These are phyloP conservation scores for Eremomyces bilateralis DNA, from an alignment of 495 filamentous ascomycete species.

Conservation along the genomic window DNA sequence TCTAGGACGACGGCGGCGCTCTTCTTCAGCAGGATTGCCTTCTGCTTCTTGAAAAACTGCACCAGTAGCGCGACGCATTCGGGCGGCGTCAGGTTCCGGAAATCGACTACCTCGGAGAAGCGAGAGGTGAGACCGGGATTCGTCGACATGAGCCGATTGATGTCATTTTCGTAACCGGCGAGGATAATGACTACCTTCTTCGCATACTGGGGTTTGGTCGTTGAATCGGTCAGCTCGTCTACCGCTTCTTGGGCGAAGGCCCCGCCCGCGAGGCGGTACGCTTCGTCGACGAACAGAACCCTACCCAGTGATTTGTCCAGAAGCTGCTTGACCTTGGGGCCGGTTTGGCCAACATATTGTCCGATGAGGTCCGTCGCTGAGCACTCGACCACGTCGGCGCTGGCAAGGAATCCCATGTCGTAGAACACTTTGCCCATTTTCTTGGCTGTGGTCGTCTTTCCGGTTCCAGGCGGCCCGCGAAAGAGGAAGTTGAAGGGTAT, in stretches of 20 bases:
- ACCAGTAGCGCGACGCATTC: constrained; percentile 24
- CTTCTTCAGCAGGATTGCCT: too few relatives aligned
- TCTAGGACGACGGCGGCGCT: constrained; percentile 10
- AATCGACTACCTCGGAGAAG: constrained; percentile 37
- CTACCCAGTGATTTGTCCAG: constrained; percentile 38
- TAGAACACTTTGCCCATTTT: constrained; percentile 57
- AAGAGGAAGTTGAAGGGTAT: constrained; percentile 44
- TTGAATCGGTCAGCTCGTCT: constrained; percentile 47
- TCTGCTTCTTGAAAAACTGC: constrained; percentile 6
- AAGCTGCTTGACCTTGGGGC: constrained; percentile 34
- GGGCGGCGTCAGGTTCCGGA: constrained; percentile 21
- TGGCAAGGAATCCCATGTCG: constrained; percentile 28
- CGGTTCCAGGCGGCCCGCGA: constrained; percentile 45
- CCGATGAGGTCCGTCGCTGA: constrained; percentile 22
- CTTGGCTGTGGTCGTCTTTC: constrained; percentile 50
- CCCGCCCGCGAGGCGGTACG: constrained; percentile 35
- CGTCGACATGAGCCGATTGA: constrained; percentile 42
- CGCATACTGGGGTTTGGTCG: constrained; percentile 39
- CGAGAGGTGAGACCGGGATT: constrained; percentile 37
- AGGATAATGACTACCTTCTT: constrained; percentile 51
- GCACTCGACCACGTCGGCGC: constrained; percentile 18
- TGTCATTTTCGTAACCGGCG: constrained; percentile 50
- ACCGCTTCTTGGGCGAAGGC: constrained; percentile 48
- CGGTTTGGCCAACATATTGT: constrained; percentile 34
- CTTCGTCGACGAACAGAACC: constrained; percentile 49